These are phyloP conservation scores for Aspergillus campestris DNA, from an alignment of 495 filamentous ascomycete genomes.

Conservation along the genomic window DNA sequence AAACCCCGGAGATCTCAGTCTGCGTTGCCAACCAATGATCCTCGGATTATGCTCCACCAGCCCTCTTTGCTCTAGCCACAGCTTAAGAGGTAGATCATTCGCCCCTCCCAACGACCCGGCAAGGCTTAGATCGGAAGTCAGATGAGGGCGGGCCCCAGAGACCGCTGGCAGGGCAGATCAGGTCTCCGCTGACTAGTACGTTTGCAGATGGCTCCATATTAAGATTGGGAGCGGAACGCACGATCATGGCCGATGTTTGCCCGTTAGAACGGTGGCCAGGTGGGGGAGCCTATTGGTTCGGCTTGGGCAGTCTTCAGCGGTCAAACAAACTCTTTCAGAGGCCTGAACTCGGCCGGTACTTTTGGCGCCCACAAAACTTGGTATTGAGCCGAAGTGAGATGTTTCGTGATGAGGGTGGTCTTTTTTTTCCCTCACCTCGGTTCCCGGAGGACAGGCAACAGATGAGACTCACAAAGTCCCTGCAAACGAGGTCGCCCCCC, in stretches of 20 bases:
- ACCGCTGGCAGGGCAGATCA: not conserved
- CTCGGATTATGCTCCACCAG: slow-evolving; percentile 1
- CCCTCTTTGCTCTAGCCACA: not conserved
- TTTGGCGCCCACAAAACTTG: slow-evolving; percentile 7
- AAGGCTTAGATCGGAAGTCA: no score
- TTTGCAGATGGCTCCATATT: slow-evolving; percentile 14
- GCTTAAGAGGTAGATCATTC: not conserved
- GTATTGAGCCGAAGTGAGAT: no score
- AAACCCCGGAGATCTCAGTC: slow-evolving; percentile 5
- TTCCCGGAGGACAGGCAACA: not conserved
- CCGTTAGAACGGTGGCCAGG: slow-evolving; percentile 3
- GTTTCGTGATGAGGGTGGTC: not conserved
- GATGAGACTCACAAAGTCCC: not conserved
- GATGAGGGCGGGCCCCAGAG: no score
- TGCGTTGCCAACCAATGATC: slow-evolving; percentile 9
- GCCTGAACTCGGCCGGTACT: slow-evolving; percentile 12
- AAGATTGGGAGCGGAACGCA: slow-evolving; percentile 3
- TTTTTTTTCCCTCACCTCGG: no score
- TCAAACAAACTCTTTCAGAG: slow-evolving; percentile 15
- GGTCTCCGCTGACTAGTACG: slow-evolving; percentile 14
- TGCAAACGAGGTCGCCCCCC: slow-evolving; percentile 11
- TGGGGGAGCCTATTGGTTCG: slow-evolving; percentile 9
- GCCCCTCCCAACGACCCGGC: no score
- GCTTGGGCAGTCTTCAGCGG: slow-evolving; percentile 2
- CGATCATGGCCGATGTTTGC: slow-evolving; percentile 14